Base-by-base conservation (phyloP, 306 rosid genomes). In the Vachellia collinsii region DNA sequence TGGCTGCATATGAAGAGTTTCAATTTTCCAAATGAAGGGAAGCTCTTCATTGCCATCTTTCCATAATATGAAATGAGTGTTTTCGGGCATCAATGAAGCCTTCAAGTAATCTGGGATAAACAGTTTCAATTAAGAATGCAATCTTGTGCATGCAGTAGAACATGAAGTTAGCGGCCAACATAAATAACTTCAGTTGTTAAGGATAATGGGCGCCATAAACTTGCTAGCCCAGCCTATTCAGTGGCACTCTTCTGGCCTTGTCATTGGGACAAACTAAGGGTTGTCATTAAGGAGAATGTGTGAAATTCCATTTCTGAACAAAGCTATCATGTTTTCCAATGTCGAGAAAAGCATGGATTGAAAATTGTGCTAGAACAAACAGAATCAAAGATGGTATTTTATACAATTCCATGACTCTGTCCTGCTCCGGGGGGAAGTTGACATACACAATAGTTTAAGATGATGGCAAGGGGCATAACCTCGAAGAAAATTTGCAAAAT, bases 281-380 rank as follows among this genome's bases (percentile, higher is more conserved):
- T 6, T n/a, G 16, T n/a, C n/a, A n/a, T n/a, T n/a, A n/a, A n/a
- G n/a, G n/a, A n/a, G n/a, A n/a, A n/a, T n/a, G n/a, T n/a, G 90
- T 92, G 84, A 91, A 94, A 75, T 88, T 89, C 98, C 97, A 94
- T 73, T 94, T 92, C 72, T 89, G 87, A 41, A 94, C 94, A 70
- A 92, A 87, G 34, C 38, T 25, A 29, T 90, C 93, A 76, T 92
- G 85, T 62, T 88, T 94, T 86, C 90, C 92, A 16, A 91, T 87
- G 86, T 91, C 39, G 6, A 86, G 70, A 86, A 7, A 65, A 37
- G 70, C 22, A 64, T 64, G 70, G 43, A 64, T 34, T 37, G 20
- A 36, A 36, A 13, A 64, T 7, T 36, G 44, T 22, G 70, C 43
- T 14, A 37, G 22, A 14, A 17, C 43, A 14, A 16, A 54, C 16